Conservation (phyloP, 1,139 yeast genomes). For the Blastobotrys buckinghamii region DNA sequence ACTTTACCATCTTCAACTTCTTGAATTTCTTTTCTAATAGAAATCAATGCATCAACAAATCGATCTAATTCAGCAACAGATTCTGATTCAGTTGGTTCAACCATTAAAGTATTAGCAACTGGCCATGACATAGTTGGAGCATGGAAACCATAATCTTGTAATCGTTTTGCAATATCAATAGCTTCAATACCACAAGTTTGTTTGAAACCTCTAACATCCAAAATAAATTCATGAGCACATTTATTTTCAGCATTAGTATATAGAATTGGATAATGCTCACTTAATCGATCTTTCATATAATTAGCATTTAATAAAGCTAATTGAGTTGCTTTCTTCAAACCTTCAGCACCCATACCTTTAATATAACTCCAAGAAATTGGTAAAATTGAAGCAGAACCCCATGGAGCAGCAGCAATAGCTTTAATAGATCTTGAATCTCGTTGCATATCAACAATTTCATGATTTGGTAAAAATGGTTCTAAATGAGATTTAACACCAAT, state of each 20-base stretch:
- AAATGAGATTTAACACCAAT: conserved; percentile 87
- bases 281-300: conserved; percentile 80
- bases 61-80: conserved; percentile 82
- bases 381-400: conserved; percentile 88
- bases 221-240: conserved; percentile 95
- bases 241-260: conserved; percentile 66
- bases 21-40: conserved; percentile 77
- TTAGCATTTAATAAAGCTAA: conserved; percentile 93
- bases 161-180: conserved; percentile 91
- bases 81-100: conserved; percentile 97
- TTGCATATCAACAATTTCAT: conserved; percentile 53
- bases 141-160: conserved; percentile 97
- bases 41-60: conserved; percentile 79
- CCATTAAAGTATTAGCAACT: conserved; percentile 94
- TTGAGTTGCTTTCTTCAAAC: conserved; percentile 78
- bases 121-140: conserved; percentile 99
- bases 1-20: conserved; percentile 64
- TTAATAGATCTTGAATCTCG: conserved; percentile 48
- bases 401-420: conserved; percentile 90
- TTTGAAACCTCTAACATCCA: conserved; percentile 85
- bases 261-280: conserved; percentile 65
- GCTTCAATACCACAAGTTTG: conserved; percentile 74
- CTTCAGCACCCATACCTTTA: conserved; percentile 83
- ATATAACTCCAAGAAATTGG: conserved; percentile 94
- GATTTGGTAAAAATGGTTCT: conserved; percentile 77